Evolutionary conservation across 179 eudicot genomes (phyloP), one percentile per base, ranked within the genome.

Genomic region (Beta macrorhiza): DNA sequence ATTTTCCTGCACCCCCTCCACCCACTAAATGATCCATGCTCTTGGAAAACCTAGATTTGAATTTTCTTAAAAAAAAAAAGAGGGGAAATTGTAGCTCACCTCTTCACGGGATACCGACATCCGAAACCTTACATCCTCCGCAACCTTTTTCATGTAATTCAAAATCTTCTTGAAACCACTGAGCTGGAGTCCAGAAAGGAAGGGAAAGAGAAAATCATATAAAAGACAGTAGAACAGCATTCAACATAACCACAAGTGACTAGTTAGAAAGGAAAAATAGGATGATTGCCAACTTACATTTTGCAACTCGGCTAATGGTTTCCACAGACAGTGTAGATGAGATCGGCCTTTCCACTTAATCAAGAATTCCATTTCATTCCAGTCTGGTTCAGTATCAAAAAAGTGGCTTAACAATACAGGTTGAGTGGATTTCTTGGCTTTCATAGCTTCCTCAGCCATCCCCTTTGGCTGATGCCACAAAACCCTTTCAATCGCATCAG

Each of bases 321-420:
- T 97, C 99, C 98, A 97, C 80, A 90, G 92, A 85, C 98, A 97
- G 74, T 93, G 99, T 58, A 97, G 84, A 89, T 97, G 97, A 53
- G 99, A 97, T 72, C 91, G 98, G 71, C 99, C 99, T 87, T 94
- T 97, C 99, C 99, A 97, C 85, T 97, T 93, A 76, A 97, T 94
- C 64, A 91, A 77, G 87, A 97, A 97, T 74, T 97, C 99, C 87
- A 91, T 90, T 67, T 94, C 91, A 59, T 90, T 89, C 99, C 99
- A 92, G 85, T 94, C 93, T 61, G 90, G 92, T 84, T 91, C 95
- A 12, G 91, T 84, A 78, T 94, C 94, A 84, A 89, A 93, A 84
- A 94, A 88, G 82, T 95, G 89, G 84, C 92, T 91, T 82, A 92
- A 75, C 82, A 97, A 83, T 79, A 89, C 85, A 29, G 98, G 98